These are phyloP conservation scores for Talinum fruticosum DNA, from an alignment of 148 eudicot species.

Conservation along the genomic window DNA sequence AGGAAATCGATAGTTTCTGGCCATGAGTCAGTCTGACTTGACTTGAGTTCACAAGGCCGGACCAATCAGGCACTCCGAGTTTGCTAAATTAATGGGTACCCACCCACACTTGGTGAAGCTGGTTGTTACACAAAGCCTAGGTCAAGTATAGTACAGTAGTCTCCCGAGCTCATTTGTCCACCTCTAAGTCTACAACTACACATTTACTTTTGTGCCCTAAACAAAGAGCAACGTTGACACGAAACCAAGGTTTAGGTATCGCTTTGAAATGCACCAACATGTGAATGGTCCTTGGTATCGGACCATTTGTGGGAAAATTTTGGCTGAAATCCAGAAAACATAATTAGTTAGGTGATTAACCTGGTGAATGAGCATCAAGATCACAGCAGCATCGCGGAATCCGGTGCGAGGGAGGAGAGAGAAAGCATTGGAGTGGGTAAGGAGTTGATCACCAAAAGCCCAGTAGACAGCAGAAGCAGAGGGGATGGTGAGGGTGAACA, in stretches of 20 bases:
- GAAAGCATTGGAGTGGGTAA: slow-evolving; percentile 63
- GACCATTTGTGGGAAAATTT: not conserved
- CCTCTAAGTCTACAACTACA: not conserved
- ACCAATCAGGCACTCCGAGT: not conserved
- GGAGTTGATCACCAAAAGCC: slow-evolving; percentile 75
- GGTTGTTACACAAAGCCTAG: too few species aligned
- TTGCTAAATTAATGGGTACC: not conserved
- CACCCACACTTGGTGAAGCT: not conserved
- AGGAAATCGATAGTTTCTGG: not conserved
- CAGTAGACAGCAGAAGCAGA: slow-evolving; percentile 69
- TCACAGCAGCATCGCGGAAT: slow-evolving; percentile 60
- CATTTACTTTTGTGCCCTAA: not conserved
- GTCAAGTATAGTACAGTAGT: too few species aligned
- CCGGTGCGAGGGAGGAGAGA: slow-evolving; percentile 52
- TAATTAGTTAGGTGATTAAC: slow-evolving; percentile 22
- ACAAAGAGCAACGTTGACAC: not conserved
- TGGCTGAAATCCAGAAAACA: not conserved
- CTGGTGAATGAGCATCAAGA: slow-evolving; percentile 82
- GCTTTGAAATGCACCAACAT: not conserved
- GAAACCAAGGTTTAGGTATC: not conserved
- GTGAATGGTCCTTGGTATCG: not conserved
- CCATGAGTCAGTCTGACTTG: too few species aligned
- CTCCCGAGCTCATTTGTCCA: too few species aligned
- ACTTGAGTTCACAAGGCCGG: too few species aligned
- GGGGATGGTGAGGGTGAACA: slow-evolving; percentile 69